Percentiles rank a stretch among this genome's conserved stretches.
Evolutionary conservation across 371 early-diverging fungal genomes (phyloP).

Genomic region (Haplosporangium sp.): DNA sequence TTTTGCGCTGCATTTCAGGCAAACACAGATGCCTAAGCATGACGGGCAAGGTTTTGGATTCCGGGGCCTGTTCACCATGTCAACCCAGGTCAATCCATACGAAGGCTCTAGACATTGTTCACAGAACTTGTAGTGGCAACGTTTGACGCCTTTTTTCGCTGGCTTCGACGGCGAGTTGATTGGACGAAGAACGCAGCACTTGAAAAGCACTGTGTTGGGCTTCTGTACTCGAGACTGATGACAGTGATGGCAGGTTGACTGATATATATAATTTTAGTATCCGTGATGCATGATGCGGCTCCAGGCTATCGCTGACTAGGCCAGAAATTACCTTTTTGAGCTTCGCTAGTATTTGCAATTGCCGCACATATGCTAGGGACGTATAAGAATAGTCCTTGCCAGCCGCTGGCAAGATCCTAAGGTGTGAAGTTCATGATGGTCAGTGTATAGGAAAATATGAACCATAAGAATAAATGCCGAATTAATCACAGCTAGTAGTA

Average conservation of each 20-base stretch:
- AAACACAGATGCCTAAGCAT: neutral
- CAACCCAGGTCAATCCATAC: neutral
- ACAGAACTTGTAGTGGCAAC: conserved; percentile 6
- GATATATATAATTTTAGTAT: neutral
- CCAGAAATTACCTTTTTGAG: no score
- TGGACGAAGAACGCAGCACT: neutral
- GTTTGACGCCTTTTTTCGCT: conserved; percentile 3
- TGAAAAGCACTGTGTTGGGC: conserved; percentile 1
- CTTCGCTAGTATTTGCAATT: no score
- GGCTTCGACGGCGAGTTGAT: neutral
- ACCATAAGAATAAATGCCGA: no score
- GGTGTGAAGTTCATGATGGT: no score
- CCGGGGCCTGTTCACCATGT: neutral
- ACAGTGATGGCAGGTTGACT: conserved; percentile 4
- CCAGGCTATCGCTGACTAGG: no score
- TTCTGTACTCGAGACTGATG: neutral
- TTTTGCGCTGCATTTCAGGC: neutral
- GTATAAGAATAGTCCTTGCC: neutral
- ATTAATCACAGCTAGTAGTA: no score
- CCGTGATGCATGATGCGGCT: no score
- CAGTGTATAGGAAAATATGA: no score
- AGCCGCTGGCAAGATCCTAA: neutral
- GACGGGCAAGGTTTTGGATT: neutral
- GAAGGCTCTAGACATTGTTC: conserved; percentile 1
- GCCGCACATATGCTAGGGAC: neutral